A percentile compares a stretch with the other conserved stretches of the same genome.
Conservation (phyloP, 116 monocot species). For the Papilionanthe hybrid region DNA sequence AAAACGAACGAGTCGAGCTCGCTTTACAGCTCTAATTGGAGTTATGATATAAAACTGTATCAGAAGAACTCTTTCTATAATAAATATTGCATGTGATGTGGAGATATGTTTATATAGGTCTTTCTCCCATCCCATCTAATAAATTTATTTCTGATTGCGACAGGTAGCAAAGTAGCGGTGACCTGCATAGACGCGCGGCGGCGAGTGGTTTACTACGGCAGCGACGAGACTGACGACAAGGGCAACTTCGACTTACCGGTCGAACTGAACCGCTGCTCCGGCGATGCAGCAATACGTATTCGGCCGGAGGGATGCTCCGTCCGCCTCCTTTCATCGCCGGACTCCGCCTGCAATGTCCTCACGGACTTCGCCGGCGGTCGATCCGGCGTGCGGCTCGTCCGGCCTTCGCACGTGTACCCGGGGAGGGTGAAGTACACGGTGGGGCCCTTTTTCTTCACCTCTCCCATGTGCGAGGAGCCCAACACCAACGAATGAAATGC, state of each 20-base stretch:
- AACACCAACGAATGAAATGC: conserved; percentile 6
- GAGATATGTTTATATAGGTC: no score
- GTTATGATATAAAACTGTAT: no score
- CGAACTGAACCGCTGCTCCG: conserved; percentile 10
- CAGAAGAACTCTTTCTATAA: no score
- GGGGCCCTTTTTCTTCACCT: conserved; percentile 66
- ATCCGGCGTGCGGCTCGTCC: conserved; percentile 33
- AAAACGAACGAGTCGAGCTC: no score
- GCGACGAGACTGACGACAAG: conserved; percentile 40
- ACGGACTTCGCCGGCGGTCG: conserved; percentile 60
- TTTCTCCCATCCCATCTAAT: not conserved
- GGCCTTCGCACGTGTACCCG: conserved; percentile 44
- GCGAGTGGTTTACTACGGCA: conserved; percentile 36
- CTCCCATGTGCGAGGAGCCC: conserved; percentile 52
- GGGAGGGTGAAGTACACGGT: conserved; percentile 46
- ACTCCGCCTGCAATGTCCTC: conserved; percentile 34
- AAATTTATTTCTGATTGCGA: not conserved
- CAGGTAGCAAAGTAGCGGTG: conserved; percentile 56
- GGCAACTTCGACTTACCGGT: conserved; percentile 48
- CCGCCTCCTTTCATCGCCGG: conserved; percentile 57
- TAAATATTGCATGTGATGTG: no score
- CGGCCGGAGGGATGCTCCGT: conserved; percentile 32
- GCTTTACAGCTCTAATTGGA: no score
- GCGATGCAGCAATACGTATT: conserved; percentile 13
- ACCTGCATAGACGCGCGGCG: conserved; percentile 51